phyloP scores from a whole-genome alignment of 345 rosid species.

The Citrus unshiu region DNA sequence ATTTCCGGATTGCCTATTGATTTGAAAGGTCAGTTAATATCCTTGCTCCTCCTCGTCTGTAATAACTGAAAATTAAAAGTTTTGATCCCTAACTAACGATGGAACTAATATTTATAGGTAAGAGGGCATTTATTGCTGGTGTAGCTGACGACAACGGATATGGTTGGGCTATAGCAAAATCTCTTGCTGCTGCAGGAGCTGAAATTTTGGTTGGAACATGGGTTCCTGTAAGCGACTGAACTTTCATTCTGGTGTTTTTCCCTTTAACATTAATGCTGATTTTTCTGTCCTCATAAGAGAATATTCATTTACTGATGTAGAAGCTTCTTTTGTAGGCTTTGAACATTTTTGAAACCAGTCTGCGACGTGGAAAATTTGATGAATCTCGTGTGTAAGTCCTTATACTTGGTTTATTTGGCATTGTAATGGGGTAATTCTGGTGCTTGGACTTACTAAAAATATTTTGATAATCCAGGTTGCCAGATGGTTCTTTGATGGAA shows the following conservation, averaged over 20 bases:
- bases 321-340: conserved; percentile 60
- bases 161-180: conserved; percentile 99
- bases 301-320: conserved; percentile 13
- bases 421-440: not conserved
- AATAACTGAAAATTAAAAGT: not conserved
- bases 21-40: conserved; percentile 55
- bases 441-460: conserved; percentile 12
- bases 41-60: not conserved
- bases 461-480: conserved; percentile 51
- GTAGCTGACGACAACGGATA: conserved; percentile 97
- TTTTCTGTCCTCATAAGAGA: not conserved
- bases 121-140: conserved; percentile 95
- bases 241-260: not conserved
- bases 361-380: conserved; percentile 94
- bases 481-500: conserved; percentile 91
- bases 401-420: conserved; percentile 6
- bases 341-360: conserved; percentile 88
- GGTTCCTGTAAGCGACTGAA: conserved; percentile 79
- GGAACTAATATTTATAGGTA: conserved; percentile 47
- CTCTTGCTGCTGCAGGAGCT: conserved; percentile 99
- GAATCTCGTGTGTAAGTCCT: conserved; percentile 82
- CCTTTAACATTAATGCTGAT: not conserved
- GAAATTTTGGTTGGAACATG: conserved; percentile 95
- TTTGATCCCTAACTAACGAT: not conserved
- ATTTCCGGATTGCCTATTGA: conserved; percentile 72